These are phyloP conservation scores for Salix brachista DNA, from an alignment of 345 rosid genomes.

Conservation along the genomic window DNA sequence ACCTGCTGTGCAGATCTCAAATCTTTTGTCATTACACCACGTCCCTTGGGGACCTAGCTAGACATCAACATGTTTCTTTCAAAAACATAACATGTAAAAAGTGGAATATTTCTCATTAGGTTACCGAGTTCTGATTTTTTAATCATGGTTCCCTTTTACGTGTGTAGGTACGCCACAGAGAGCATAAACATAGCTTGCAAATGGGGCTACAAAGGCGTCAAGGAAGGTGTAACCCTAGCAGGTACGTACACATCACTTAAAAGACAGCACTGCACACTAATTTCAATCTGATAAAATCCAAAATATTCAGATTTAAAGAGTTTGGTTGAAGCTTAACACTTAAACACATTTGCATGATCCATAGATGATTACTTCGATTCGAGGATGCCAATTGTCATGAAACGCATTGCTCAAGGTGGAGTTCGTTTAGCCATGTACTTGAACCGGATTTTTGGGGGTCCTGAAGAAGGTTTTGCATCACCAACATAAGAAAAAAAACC, in stretches of 20 bases:
- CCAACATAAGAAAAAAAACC: conserved; percentile 32
- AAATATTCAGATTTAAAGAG: no score
- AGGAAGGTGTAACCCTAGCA: conserved; percentile 64
- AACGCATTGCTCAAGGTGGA: conserved; percentile 90
- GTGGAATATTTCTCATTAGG: no score
- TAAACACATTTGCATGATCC: not conserved
- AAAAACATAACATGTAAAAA: no score
- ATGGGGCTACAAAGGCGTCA: conserved; percentile 77
- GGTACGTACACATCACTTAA: conserved; percentile 27
- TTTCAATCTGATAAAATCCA: no score
- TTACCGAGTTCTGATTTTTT: no score
- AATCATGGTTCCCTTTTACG: no score
- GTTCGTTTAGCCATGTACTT: conserved; percentile 81
- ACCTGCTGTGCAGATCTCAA: no score
- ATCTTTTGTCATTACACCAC: no score
- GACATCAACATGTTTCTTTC: not conserved
- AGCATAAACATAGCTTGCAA: conserved; percentile 84
- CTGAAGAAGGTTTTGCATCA: conserved; percentile 37
- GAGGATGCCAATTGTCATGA: conserved; percentile 84
- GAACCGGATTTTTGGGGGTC: conserved; percentile 54
- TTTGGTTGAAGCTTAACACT: no score
- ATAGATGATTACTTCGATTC: conserved; percentile 85
- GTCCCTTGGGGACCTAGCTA: not conserved
- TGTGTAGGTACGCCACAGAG: conserved; percentile 64
- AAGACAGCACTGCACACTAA: not conserved